Percentiles rank a stretch among this genome's conserved stretches.
Evolutionary conservation across 768 basidiomycete genomes (phyloP).

Genomic region (Mycena alexandri): DNA sequence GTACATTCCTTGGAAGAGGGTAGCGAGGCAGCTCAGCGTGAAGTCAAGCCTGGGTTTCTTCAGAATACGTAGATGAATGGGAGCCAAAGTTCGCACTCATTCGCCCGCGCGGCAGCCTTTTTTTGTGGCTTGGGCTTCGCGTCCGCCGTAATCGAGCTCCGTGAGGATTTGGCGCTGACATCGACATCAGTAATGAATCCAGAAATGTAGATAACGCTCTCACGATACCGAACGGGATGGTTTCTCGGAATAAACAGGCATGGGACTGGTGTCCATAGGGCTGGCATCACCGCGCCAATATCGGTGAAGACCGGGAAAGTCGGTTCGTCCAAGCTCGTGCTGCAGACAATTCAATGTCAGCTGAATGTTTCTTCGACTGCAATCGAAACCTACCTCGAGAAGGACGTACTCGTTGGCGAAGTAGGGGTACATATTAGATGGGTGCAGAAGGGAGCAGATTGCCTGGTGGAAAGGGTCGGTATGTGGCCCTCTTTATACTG

Average conservation of each 20-base stretch:
- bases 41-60: slow-evolving; percentile 1
- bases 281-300: neutral
- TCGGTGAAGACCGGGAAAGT: neutral
- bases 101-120: neutral
- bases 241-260: slow-evolving; percentile 8
- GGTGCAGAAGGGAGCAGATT: neutral
- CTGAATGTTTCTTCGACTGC: neutral
- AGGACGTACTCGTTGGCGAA: slow-evolving; percentile 26
- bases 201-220: neutral
- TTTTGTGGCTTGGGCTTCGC: neutral
- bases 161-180: neutral
- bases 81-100: slow-evolving; percentile 12
- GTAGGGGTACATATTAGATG: slow-evolving; percentile 21
- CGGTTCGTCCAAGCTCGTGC: slow-evolving; percentile 30
- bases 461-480: neutral
- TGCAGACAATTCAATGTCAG: slow-evolving; percentile 5
- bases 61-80: neutral
- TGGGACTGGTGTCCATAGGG: neutral
- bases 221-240: slow-evolving; percentile 19
- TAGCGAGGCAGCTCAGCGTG: slow-evolving; percentile 15
- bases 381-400: slow-evolving; percentile 16
- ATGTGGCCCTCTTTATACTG: slow-evolving; percentile 14
- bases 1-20: slow-evolving; percentile 33
- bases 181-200: neutral
- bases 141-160: slow-evolving; percentile 7